These are phyloP conservation scores for Isoetes taiwanensis DNA, from an alignment of 75 land plant genomes.

Conservation along the genomic window DNA sequence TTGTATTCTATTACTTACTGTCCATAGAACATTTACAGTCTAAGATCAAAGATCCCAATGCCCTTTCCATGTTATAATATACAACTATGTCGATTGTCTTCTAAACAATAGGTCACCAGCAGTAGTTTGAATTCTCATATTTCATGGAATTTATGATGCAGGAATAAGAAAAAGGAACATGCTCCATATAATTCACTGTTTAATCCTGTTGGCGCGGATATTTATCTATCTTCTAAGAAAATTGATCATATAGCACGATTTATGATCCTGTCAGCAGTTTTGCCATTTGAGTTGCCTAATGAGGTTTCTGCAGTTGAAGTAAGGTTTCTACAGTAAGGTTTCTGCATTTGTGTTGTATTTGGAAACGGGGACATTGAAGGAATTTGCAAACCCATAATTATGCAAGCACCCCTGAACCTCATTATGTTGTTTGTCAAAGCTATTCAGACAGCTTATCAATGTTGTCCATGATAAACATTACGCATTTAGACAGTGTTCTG, in stretches of 20 bases:
- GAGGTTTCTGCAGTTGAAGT: too few relatives aligned
- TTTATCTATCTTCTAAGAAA: constrained; percentile 52
- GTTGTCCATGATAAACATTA: too few relatives aligned
- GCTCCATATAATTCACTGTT: constrained; percentile 64
- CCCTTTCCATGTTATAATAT: not conserved
- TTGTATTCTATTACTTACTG: constrained; percentile 7
- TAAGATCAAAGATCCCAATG: not conserved
- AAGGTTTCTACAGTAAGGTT: too few relatives aligned
- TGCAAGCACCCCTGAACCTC: too few relatives aligned
- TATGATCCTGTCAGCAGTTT: constrained; percentile 56
- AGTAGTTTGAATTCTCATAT: too few relatives aligned
- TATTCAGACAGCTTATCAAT: too few relatives aligned
- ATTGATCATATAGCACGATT: constrained; percentile 65
- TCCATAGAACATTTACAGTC: not conserved
- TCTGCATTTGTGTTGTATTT: too few relatives aligned
- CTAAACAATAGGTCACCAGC: not conserved
- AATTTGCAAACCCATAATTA: too few relatives aligned
- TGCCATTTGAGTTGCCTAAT: not conserved
- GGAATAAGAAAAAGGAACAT: constrained; percentile 74
- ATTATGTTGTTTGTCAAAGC: too few relatives aligned
- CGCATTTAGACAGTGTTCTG: too few relatives aligned
- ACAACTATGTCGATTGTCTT: not conserved
- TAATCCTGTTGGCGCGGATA: constrained; percentile 76
- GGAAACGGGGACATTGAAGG: too few relatives aligned
- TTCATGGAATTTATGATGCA: constrained; percentile 17